Percentiles rank a stretch among this genome's conserved stretches.
phyloP scores from a whole-genome alignment of 768 basidiomycete genomes.

The Chlorophyllum brunneum region DNA sequence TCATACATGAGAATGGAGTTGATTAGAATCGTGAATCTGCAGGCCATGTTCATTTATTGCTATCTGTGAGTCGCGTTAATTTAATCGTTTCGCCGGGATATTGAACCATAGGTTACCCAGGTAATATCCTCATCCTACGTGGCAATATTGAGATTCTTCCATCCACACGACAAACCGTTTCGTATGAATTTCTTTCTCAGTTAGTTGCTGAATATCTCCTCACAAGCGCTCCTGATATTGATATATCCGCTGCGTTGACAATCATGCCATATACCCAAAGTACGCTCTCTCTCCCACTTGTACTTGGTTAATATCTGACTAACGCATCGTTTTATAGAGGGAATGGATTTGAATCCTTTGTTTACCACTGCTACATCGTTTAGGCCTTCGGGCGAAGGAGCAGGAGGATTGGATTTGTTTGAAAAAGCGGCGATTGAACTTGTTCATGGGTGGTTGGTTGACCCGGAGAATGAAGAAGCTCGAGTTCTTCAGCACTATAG shows the following conservation, averaged over 20 bases:
- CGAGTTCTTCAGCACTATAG: slow-evolving; percentile 44
- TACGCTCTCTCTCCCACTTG: slow-evolving; percentile 31
- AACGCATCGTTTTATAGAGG: slow-evolving; percentile 42
- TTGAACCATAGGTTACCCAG: slow-evolving; percentile 28
- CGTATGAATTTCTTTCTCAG: slow-evolving; percentile 82
- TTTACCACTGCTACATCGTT: slow-evolving; percentile 73
- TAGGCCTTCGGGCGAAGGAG: slow-evolving; percentile 48
- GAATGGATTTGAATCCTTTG: slow-evolving; percentile 85
- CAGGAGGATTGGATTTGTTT: slow-evolving; percentile 83
- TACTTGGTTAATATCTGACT: background rate
- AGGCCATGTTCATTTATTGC: slow-evolving; percentile 93
- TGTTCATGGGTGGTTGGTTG: slow-evolving; percentile 89
- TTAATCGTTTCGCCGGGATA: background rate
- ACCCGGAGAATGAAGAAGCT: slow-evolving; percentile 60
- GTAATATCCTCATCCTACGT: slow-evolving; percentile 88
- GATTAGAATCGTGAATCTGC: slow-evolving; percentile 6
- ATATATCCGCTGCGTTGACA: slow-evolving; percentile 68
- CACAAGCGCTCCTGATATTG: slow-evolving; percentile 48
- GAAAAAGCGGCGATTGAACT: slow-evolving; percentile 76
- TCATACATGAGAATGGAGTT: background rate
- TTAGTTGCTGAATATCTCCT: slow-evolving; percentile 83
- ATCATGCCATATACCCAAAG: slow-evolving; percentile 77
- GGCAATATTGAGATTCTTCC: slow-evolving; percentile 75
- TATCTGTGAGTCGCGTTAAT: slow-evolving; percentile 52
- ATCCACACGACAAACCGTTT: slow-evolving; percentile 59